Evolutionary conservation across 495 filamentous ascomycete genomes (phyloP).

Genomic region (Platismatia glauca): DNA sequence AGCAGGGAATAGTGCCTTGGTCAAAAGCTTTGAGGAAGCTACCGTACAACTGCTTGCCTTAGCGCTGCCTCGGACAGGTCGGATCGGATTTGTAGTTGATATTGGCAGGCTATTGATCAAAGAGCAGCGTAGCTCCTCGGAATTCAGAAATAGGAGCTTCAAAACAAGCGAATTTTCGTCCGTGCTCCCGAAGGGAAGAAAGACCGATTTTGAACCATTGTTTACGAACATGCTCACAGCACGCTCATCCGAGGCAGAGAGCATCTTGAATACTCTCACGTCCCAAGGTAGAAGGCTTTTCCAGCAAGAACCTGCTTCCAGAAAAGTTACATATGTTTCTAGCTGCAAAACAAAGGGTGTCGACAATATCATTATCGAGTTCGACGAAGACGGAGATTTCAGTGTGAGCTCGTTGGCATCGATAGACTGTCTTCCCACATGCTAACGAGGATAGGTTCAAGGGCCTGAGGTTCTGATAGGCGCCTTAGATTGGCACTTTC

Average conservation of each 20-base stretch:
- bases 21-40: slow-evolving; percentile 9
- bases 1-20: neutral
- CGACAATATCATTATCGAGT: slow-evolving; percentile 37
- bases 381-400: slow-evolving; percentile 36
- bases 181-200: slow-evolving; percentile 4
- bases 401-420: slow-evolving; percentile 17
- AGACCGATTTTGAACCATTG: neutral
- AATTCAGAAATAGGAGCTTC: slow-evolving; percentile 11
- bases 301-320: slow-evolving; percentile 22
- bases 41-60: slow-evolving; percentile 2
- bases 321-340: slow-evolving; percentile 43
- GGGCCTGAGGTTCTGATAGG: slow-evolving; percentile 22
- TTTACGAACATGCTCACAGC: slow-evolving; percentile 30
- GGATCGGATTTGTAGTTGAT: slow-evolving; percentile 30
- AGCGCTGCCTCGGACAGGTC: slow-evolving; percentile 8
- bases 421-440: neutral
- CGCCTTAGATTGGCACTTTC: slow-evolving; percentile 35
- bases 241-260: slow-evolving; percentile 32
- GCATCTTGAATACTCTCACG: slow-evolving; percentile 30
- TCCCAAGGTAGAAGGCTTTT: slow-evolving; percentile 29
- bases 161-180: slow-evolving; percentile 12
- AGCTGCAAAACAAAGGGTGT: slow-evolving; percentile 30
- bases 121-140: slow-evolving; percentile 13
- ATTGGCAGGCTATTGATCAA: slow-evolving; percentile 32
- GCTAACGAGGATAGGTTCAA: neutral